These are phyloP conservation scores for Raphanus hybrid DNA, from an alignment of 441 rosid genomes.

Conservation along the genomic window DNA sequence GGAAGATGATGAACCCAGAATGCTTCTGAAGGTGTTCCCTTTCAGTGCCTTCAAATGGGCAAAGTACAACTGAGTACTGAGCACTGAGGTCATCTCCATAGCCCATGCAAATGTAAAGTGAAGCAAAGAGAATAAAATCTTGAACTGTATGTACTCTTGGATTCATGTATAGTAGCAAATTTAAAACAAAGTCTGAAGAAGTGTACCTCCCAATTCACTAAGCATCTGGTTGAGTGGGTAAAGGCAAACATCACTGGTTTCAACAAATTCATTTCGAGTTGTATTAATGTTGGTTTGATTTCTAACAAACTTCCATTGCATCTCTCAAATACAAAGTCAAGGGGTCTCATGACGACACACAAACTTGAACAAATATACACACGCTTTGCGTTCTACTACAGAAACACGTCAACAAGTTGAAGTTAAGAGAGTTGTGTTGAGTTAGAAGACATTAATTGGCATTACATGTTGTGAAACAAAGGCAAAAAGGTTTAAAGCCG, in stretches of 20 bases:
- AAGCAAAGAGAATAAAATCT: slow-evolving; percentile 19
- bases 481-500: slow-evolving; percentile 3
- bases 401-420: no score
- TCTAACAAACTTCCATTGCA: no score
- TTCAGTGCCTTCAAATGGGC: slow-evolving; percentile 18
- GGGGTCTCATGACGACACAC: background rate
- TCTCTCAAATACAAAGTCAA: no score
- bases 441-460: background rate
- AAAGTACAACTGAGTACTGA: background rate
- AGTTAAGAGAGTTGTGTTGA: background rate
- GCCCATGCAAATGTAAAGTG: slow-evolving; percentile 34
- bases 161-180: slow-evolving; percentile 35
- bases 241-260: slow-evolving; percentile 1
- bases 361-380: no score
- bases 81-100: slow-evolving; percentile 17
- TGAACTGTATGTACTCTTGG: slow-evolving; percentile 19
- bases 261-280: background rate
- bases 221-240: background rate
- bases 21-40: background rate
- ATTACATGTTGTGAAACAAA: background rate
- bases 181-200: slow-evolving; percentile 9
- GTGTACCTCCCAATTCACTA: slow-evolving; percentile 11
- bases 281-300: background rate
- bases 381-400: no score
- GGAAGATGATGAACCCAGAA: slow-evolving; percentile 22